Conservation (phyloP, 495 filamentous ascomycete species). For the Aspergillus diversus region DNA sequence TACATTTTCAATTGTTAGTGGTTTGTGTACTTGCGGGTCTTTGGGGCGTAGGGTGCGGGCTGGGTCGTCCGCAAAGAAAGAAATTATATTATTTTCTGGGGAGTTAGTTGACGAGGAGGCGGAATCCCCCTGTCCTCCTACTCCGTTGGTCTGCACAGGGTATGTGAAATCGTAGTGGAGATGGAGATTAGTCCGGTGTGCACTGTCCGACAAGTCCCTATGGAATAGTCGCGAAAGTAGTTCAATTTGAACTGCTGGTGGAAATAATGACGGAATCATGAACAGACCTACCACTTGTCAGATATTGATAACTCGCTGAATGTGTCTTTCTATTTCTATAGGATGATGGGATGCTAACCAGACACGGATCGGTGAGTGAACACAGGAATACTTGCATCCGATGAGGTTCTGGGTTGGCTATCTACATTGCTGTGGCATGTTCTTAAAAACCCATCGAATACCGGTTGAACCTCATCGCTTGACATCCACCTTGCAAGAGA, state of each 20-base stretch:
- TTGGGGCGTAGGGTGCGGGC: conserved; percentile 57
- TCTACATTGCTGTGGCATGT: conserved; percentile 28
- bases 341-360: conserved; percentile 34
- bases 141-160: conserved; percentile 36
- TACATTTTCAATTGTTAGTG: conserved; percentile 65
- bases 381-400: conserved; percentile 42
- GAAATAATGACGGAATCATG: conserved; percentile 73
- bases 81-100: conserved; percentile 20
- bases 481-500: conserved; percentile 35
- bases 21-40: conserved; percentile 67
- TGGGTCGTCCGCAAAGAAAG: conserved; percentile 56
- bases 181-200: conserved; percentile 85
- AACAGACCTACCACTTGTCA: conserved; percentile 63
- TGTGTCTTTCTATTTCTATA: neutral
- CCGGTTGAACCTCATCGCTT: conserved; percentile 36
- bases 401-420: neutral
- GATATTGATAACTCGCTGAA: conserved; percentile 16
- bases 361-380: conserved; percentile 47
- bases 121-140: neutral
- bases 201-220: conserved; percentile 73
- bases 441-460: conserved; percentile 38
- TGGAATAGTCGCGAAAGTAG: conserved; percentile 75
- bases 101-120: no score
- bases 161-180: conserved; percentile 80
- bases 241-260: conserved; percentile 64